Percentiles rank a stretch among this genome's conserved stretches.
These are phyloP conservation scores for Candida boidinii DNA, from an alignment of 805 yeast species.

Conservation along the genomic window DNA sequence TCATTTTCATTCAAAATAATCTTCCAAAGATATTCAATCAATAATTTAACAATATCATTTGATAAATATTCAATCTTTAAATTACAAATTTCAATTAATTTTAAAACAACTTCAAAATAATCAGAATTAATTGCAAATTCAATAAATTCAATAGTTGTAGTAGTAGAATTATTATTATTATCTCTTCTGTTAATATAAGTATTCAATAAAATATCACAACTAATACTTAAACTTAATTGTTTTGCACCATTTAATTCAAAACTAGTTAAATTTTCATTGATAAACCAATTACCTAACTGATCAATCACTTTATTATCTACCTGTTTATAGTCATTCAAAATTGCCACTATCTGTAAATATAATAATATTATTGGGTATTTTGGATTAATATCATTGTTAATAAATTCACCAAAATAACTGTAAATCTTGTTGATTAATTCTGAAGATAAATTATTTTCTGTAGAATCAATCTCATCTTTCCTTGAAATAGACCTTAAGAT, in stretches of 20 bases:
- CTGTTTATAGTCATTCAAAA: background rate
- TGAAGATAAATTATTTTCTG: conserved; percentile 27
- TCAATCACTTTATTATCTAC: conserved; percentile 7
- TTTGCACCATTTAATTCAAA: conserved; percentile 36
- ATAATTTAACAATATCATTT: background rate
- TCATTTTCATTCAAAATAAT: conserved; percentile 12
- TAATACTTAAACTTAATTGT: conserved; percentile 33
- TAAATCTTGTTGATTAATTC: too few relatives aligned
- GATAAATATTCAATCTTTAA: conserved; percentile 1
- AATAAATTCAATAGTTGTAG: too few relatives aligned
- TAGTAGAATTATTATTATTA: conserved; percentile 15
- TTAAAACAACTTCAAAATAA: conserved; percentile 36
- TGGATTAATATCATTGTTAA: conserved; percentile 10
- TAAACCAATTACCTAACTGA: conserved; percentile 27
- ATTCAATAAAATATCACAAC: conserved; percentile 23
- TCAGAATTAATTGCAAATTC: conserved; percentile 28
- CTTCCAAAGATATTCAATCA: conserved; percentile 15
- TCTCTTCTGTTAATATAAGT: conserved; percentile 8
- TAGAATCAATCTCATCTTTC: conserved; percentile 20
- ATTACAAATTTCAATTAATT: conserved; percentile 28
- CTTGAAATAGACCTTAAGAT: conserved; percentile 11
- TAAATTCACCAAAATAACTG: conserved; percentile 22
- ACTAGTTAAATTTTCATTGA: conserved; percentile 19
- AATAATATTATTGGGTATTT: conserved; percentile 11
- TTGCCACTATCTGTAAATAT: conserved; percentile 12